Evolutionary conservation across 2,329 filamentous ascomycete species (phyloP), one percentile per base, ranked within the genome.

Genomic region (Xenosphaeropsis pyriputrescens): DNA sequence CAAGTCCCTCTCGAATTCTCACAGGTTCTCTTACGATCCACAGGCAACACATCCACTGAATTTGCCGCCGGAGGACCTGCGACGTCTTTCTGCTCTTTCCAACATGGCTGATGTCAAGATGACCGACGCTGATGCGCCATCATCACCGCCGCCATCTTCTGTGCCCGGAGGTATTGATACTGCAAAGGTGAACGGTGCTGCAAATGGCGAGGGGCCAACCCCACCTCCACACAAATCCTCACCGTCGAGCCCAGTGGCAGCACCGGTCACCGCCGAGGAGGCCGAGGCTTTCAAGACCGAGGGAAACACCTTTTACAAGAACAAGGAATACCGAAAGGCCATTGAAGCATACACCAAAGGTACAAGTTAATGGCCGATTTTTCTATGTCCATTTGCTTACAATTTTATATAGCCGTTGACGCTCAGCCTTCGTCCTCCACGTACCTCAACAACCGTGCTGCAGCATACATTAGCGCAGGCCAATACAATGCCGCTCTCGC

Each of bases 261-360:
- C 67, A 33, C 57, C 66, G 17, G 59, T 62, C 31, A 51, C 45
- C 2, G 41, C 41, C 38, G 82, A 89, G 38, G 85, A 95, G 55
- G 85, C 89, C 18, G 91, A 98, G 62, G 70, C 76, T 11, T 94
- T 80, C 72, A 98, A 98, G 68, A 75, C 83, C 50, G 75, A 84
- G 2, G 91, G 91, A 41, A 98, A 98, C 65, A 91, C 91, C 54
- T 89, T 85, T 55, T 98, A 95, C 72, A 96, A 95, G 66, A 84
- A 88, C 45, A 85, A 81, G 56, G 84, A 95, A 53, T 98, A 89
- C 58, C 64, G 69, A 43, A 80, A 82, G 55, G 89, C 91, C 17
- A 88, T 96, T 56, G 73, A 83, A 48, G 85, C 95, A 59, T 98
- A 96, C 59, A 85, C 83, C 49, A 94, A 93, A 74, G 89, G 89